Evolutionary conservation across 768 basidiomycete species (phyloP).

Genomic region (Suillus americanus): DNA sequence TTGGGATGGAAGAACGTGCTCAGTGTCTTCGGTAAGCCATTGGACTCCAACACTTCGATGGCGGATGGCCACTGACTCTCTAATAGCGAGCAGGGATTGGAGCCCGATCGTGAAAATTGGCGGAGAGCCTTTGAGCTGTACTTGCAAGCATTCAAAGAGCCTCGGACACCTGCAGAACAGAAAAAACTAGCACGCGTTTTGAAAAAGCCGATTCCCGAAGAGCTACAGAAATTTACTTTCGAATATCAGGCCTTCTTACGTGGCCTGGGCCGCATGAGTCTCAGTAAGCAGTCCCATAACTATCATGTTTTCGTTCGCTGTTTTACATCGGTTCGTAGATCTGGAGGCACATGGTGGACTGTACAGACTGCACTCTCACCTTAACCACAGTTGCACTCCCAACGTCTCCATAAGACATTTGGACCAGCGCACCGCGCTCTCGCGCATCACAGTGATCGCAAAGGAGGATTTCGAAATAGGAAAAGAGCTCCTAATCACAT

Average conservation of each 20-base stretch:
- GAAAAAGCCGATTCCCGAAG: constrained; percentile 44
- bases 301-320: constrained; percentile 5
- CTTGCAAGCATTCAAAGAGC: constrained; percentile 62
- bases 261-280: constrained; percentile 73
- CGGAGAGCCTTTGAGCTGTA: constrained; percentile 59
- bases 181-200: constrained; percentile 60
- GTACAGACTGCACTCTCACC: constrained; percentile 81
- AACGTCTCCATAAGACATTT: constrained; percentile 80
- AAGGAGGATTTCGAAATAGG: constrained; percentile 60
- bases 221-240: constrained; percentile 62
- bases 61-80: background rate
- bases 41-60: background rate
- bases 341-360: constrained; percentile 86
- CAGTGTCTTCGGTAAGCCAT: constrained; percentile 27
- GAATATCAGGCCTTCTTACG: constrained; percentile 74
- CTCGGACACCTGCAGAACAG: constrained; percentile 46
- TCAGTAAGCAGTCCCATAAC: constrained; percentile 53
- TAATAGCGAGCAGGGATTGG: constrained; percentile 34
- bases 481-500: constrained; percentile 76
- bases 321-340: constrained; percentile 39
- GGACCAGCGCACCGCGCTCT: constrained; percentile 64
- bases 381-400: constrained; percentile 84
- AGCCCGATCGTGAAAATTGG: constrained; percentile 71
- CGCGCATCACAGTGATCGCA: constrained; percentile 76
- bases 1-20: constrained; percentile 73